Evolutionary conservation across 495 filamentous ascomycete genomes (phyloP).

Genomic region (Amphirosellinia nigrospora): DNA sequence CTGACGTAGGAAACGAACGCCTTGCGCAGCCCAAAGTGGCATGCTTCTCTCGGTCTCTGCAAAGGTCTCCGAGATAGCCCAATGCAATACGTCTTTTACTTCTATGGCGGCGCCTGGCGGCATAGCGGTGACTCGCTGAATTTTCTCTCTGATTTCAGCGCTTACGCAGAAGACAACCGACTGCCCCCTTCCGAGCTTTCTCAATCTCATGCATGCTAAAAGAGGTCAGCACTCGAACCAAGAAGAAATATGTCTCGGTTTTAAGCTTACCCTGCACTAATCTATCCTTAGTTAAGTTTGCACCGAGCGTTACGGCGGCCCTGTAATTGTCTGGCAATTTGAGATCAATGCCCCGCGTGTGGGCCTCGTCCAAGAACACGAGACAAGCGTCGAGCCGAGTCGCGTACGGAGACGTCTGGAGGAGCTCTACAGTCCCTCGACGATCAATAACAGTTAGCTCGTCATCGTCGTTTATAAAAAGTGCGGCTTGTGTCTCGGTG

Average conservation of each 20-base stretch:
- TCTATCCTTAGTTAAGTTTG: conserved; percentile 72
- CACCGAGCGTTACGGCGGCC: conserved; percentile 73
- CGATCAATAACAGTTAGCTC: conserved; percentile 54
- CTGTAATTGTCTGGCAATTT: conserved; percentile 64
- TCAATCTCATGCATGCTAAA: conserved; percentile 70
- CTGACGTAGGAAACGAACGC: conserved; percentile 51
- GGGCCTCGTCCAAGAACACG: conserved; percentile 76
- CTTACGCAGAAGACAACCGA: conserved; percentile 65
- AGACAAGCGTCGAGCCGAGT: conserved; percentile 66
- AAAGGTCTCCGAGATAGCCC: conserved; percentile 66
- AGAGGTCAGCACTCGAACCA: neutral
- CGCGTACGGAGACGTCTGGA: conserved; percentile 66
- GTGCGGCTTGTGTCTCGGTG: conserved; percentile 50
- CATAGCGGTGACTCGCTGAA: conserved; percentile 21
- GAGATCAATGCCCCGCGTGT: conserved; percentile 78
- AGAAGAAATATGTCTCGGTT: neutral
- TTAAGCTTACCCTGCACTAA: conserved; percentile 70
- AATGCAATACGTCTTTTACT: conserved; percentile 61
- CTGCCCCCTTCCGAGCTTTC: conserved; percentile 66
- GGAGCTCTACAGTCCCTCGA: conserved; percentile 51
- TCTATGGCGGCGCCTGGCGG: conserved; percentile 25
- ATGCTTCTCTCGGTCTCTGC: conserved; percentile 53
- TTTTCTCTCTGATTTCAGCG: conserved; percentile 56
- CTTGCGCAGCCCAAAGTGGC: conserved; percentile 67
- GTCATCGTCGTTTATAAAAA: conserved; percentile 61